Evolutionary conservation across 1,284 basidiomycete species (phyloP), one percentile per base, ranked within the genome.

Genomic region (Meira nashicola): DNA sequence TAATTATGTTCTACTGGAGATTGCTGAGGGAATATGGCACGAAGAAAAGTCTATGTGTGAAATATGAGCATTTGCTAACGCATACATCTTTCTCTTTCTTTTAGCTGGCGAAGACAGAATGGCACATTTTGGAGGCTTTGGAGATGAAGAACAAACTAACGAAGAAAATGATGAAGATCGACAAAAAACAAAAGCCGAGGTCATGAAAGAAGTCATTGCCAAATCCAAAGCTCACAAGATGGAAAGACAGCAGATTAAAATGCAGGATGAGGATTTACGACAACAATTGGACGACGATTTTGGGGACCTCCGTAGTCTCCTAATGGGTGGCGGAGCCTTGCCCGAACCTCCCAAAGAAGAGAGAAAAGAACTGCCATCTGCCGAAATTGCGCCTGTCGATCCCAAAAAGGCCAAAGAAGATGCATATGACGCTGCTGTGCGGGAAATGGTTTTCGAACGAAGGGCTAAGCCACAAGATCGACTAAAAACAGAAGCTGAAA

Each of bases 161-260:
- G 83, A 85, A 39, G 83, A 82, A 54, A 39, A 57, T 33, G 60
- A 37, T 11, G 57, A 54, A 38, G 53, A 54, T n/a, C 66, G 72
- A 52, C 61, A 57, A 19, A 73, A 71, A 55, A 64, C 87, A 15
- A 97, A 96, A 80, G 88, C 89, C 3, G 93, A 99, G 77, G 90
- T 97, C 63, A 98, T 98, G 95, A 86, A 89, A 1, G 95, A 99
- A 79, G 88, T 99, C 54, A 92, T 99, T 53, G 89, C 92, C 12
- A 98, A 98, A 80, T 94, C 91, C 80, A 99, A 99, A 6, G 59
- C 68, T 38, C 71, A 70, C 57, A 78, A 96, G 90, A 80, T 89
- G 59, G 86, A 86, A 67, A 85, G 94, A 43, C 93, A 97, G 83
- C 84, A 88, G 73, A 87, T 92, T 78, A 87, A 86, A 66, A 90